phyloP scores from a whole-genome alignment of 2,329 filamentous ascomycete genomes.

The Botryotinia narcissicola region DNA sequence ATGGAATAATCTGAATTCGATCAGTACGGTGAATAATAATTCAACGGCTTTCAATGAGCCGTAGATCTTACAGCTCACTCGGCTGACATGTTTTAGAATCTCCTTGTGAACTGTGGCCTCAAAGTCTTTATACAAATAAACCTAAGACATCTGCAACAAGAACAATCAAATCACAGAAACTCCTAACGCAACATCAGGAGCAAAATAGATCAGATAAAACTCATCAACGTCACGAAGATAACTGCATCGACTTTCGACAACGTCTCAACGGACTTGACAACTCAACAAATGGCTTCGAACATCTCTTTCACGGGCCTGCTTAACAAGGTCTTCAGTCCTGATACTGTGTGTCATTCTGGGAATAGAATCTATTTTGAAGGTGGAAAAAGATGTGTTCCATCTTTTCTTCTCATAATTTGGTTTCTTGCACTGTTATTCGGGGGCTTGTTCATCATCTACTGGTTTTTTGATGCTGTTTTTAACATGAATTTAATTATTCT shows the following conservation, averaged over 20 bases:
- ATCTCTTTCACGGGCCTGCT: not conserved
- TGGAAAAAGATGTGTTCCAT: too few species aligned
- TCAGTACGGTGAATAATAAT: not conserved
- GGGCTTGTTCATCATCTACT: not conserved
- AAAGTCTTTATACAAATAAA: not conserved
- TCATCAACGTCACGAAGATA: not conserved
- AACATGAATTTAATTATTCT: too few species aligned
- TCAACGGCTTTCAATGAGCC: rapidly evolving
- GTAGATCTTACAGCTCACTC: not conserved
- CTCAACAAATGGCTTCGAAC: not conserved
- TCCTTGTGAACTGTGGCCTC: not conserved
- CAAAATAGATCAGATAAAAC: not conserved
- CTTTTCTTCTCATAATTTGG: too few species aligned
- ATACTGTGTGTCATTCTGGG: not conserved
- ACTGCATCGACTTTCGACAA: not conserved
- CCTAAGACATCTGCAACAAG: not conserved
- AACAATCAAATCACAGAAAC: not conserved
- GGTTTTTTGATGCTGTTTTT: too few species aligned
- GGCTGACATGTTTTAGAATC: not conserved
- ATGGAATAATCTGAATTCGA: not conserved
- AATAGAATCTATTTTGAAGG: too few species aligned
- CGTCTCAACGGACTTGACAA: too few species aligned
- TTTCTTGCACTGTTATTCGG: not conserved
- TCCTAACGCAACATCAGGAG: not conserved
- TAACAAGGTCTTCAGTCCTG: not conserved